These are phyloP conservation scores for Colletotrichum cordylinicola DNA, from an alignment of 2,329 filamentous ascomycete genomes.

Conservation along the genomic window DNA sequence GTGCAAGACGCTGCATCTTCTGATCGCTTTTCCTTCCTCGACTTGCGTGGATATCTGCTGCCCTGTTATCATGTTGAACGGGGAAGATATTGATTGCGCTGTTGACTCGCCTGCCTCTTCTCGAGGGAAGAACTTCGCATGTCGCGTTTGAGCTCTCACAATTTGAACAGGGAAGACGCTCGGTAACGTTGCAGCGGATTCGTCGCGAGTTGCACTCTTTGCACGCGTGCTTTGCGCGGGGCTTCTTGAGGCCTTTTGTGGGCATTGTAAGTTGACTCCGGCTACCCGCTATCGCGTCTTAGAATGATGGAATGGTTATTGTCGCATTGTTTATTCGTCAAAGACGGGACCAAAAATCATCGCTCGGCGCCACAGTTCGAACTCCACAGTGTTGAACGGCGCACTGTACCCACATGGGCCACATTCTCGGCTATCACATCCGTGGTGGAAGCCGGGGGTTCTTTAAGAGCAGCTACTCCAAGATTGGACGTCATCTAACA, in stretches of 20 bases:
- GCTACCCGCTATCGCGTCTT: not conserved
- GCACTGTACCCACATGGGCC: not conserved
- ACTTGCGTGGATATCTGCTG: constrained; percentile 22
- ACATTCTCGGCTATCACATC: not conserved
- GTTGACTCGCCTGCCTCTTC: constrained; percentile 14
- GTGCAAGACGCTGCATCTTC: not conserved
- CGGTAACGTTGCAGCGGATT: constrained; percentile 26
- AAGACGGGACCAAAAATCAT: not conserved
- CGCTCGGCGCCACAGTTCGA: not conserved
- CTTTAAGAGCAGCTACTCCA: not conserved
- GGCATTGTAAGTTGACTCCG: not conserved
- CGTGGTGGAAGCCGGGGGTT: not conserved
- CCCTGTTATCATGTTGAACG: not conserved
- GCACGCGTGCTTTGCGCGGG: constrained; percentile 27
- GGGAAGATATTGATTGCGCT: not conserved
- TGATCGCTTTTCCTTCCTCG: constrained; percentile 3
- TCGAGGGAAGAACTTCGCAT: constrained; percentile 24
- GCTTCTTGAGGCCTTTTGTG: constrained; percentile 6
- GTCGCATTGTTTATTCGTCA: not conserved
- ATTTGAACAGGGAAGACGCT: constrained; percentile 25
- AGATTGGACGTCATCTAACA: not conserved
- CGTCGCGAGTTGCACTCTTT: constrained; percentile 26
- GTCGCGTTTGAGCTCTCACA: constrained; percentile 17
- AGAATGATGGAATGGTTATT: not conserved
- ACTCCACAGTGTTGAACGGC: not conserved